A percentile compares a stretch with the other conserved stretches of the same genome.
Evolutionary conservation across 768 basidiomycete species (phyloP).

Genomic region (Leucogyrophana mollusca): DNA sequence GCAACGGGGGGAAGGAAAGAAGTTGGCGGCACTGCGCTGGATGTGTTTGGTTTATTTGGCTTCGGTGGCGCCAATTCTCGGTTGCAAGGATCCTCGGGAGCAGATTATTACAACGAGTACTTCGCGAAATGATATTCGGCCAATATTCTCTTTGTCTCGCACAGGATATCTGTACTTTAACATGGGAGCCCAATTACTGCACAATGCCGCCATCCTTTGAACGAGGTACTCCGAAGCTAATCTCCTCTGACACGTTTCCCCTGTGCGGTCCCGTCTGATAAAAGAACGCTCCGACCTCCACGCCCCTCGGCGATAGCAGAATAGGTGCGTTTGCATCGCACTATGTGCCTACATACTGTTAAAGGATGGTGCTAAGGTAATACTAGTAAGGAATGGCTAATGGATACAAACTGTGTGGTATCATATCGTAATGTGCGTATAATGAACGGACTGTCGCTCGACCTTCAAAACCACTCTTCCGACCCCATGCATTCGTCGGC

Average conservation of each 20-base stretch:
- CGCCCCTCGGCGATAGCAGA: no score
- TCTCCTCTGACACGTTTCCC: no score
- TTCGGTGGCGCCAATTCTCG: slow-evolving; percentile 23
- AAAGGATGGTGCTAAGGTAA: slow-evolving; percentile 2
- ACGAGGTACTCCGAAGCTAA: no score
- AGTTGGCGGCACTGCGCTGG: slow-evolving; percentile 23
- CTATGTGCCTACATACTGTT: background rate
- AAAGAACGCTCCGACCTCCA: no score
- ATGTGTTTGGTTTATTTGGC: slow-evolving; percentile 34
- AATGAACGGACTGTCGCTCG: no score
- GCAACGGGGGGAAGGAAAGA: slow-evolving; percentile 50
- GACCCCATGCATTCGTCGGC: slow-evolving; percentile 28
- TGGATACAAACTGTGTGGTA: slow-evolving; percentile 2
- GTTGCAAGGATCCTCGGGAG: no score
- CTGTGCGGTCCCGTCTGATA: no score
- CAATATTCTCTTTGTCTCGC: no score
- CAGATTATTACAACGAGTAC: slow-evolving; percentile 1
- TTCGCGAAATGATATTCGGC: slow-evolving; percentile 10
- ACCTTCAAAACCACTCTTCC: background rate
- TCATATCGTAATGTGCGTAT: background rate
- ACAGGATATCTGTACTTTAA: no score
- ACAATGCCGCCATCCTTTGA: no score
- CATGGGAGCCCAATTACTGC: no score
- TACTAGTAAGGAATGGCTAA: slow-evolving; percentile 1
- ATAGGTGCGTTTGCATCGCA: no score